phyloP scores from a whole-genome alignment of 768 basidiomycete genomes.

The Pleurotus tuber-regium region DNA sequence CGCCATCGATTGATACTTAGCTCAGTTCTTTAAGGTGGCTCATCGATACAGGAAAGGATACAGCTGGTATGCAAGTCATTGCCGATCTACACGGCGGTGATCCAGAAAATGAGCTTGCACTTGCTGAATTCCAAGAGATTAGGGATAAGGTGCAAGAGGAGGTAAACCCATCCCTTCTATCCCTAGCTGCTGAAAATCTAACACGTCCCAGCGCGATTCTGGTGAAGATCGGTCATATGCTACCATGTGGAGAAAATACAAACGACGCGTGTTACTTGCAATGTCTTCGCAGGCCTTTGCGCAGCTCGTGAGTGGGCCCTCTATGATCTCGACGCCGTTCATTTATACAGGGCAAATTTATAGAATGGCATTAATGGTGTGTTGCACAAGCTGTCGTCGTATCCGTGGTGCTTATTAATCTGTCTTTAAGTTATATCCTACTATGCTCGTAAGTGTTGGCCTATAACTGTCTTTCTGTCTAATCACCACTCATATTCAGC shows the following conservation, averaged over 20 bases:
- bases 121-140: slow-evolving; percentile 88
- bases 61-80: slow-evolving; percentile 81
- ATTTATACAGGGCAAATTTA: slow-evolving; percentile 1
- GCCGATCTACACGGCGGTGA: slow-evolving; percentile 88
- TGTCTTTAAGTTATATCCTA: slow-evolving; percentile 79
- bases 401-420: slow-evolving; percentile 9
- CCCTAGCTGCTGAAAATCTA: background rate
- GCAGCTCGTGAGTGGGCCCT: slow-evolving; percentile 77
- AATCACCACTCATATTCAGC: slow-evolving; percentile 40
- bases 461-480: slow-evolving; percentile 7
- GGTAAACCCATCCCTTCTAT: slow-evolving; percentile 31
- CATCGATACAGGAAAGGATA: slow-evolving; percentile 83
- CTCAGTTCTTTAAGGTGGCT: slow-evolving; percentile 62
- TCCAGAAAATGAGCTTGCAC: slow-evolving; percentile 60
- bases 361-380: slow-evolving; percentile 94
- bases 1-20: slow-evolving; percentile 18
- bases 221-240: slow-evolving; percentile 75
- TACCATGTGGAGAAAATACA: slow-evolving; percentile 86
- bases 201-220: slow-evolving; percentile 55
- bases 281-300: slow-evolving; percentile 97
- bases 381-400: slow-evolving; percentile 18
- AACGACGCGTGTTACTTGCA: slow-evolving; percentile 83
- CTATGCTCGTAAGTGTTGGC: slow-evolving; percentile 72
- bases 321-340: no score
- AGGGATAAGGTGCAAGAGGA: slow-evolving; percentile 75